Conservation (phyloP, 2,329 filamentous ascomycete genomes). For the Trichoderma gracile region DNA sequence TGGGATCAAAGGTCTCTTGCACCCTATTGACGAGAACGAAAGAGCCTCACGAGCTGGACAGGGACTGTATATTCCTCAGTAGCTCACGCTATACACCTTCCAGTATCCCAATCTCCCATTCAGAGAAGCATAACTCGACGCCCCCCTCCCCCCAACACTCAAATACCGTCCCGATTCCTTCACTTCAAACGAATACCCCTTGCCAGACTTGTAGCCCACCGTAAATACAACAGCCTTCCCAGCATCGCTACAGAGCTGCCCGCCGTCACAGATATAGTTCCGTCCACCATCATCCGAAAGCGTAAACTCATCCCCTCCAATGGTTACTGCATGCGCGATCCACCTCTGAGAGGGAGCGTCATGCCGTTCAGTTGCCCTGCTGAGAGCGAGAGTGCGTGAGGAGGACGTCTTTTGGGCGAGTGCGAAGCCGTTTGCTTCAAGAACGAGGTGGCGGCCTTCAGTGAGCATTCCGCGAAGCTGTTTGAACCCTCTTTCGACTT, state of each 20-base stretch:
- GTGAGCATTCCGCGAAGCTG: conserved; percentile 52
- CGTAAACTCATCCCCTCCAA: conserved; percentile 34
- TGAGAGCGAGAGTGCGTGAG: conserved; percentile 28
- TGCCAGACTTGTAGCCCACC: conserved; percentile 28
- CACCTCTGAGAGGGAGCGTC: conserved; percentile 48
- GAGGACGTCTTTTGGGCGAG: conserved; percentile 38
- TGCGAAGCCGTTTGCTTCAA: conserved; percentile 49
- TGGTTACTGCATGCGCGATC: conserved; percentile 46
- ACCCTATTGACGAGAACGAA: no score
- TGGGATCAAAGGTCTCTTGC: no score
- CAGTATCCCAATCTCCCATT: neutral
- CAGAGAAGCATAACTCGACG: neutral
- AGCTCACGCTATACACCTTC: conserved; percentile 21
- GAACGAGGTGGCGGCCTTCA: conserved; percentile 56
- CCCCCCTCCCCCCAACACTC: neutral
- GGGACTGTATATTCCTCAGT: neutral
- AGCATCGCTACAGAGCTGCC: conserved; percentile 6
- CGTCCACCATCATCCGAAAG: conserved; percentile 32
- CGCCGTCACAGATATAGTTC: conserved; percentile 29
- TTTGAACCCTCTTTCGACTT: conserved; percentile 58
- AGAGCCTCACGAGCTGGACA: no score
- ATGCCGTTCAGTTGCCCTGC: conserved; percentile 35
- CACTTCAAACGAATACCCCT: conserved; percentile 29
- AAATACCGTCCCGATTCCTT: conserved; percentile 22
- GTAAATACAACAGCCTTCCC: conserved; percentile 28